A percentile compares a stretch with the other conserved stretches of the same genome.
Evolutionary conservation across 1,139 yeast species (phyloP).

Genomic region (Candida glucosophila): DNA sequence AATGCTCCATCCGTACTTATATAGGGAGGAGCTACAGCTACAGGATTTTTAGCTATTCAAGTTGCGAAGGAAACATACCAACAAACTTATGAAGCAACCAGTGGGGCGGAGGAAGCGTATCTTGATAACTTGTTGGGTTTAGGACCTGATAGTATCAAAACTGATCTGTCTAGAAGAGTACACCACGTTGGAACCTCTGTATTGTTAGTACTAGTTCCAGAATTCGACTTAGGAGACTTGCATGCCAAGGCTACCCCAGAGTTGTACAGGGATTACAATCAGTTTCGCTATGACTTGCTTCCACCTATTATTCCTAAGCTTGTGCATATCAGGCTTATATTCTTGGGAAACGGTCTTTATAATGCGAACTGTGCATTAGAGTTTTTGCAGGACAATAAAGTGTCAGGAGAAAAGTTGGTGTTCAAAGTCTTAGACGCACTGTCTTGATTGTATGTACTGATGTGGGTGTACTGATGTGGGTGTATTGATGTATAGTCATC

Average conservation of each 20-base stretch:
- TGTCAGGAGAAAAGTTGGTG: conserved; percentile 21
- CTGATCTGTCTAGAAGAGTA: conserved; percentile 13
- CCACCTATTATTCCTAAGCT: conserved; percentile 12
- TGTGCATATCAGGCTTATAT: conserved; percentile 14
- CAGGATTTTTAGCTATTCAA: conserved; percentile 50
- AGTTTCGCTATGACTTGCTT: conserved; percentile 16
- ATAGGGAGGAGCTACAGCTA: conserved; percentile 58
- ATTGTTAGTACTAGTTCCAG: conserved; percentile 25
- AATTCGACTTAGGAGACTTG: conserved; percentile 10
- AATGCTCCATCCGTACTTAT: conserved; percentile 27
- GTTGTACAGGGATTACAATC: conserved; percentile 8
- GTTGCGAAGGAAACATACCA: conserved; percentile 44
- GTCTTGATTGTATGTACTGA: too few relatives aligned
- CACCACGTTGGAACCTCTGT: conserved; percentile 21
- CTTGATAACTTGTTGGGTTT: conserved; percentile 25
- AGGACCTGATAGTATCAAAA: conserved; percentile 9
- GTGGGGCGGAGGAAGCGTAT: conserved; percentile 12
- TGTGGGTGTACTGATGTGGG: too few relatives aligned
- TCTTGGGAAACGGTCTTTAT: conserved; percentile 18
- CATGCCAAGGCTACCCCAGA: conserved; percentile 12
- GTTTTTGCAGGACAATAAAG: conserved; percentile 16
- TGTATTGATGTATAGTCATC: too few relatives aligned
- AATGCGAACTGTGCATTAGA: conserved; percentile 19
- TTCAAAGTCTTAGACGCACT: conserved; percentile 10
- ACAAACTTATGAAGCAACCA: conserved; percentile 33